Conservation (phyloP, 2,329 filamentous ascomycete species). For the Aspergillus arachidicola region DNA sequence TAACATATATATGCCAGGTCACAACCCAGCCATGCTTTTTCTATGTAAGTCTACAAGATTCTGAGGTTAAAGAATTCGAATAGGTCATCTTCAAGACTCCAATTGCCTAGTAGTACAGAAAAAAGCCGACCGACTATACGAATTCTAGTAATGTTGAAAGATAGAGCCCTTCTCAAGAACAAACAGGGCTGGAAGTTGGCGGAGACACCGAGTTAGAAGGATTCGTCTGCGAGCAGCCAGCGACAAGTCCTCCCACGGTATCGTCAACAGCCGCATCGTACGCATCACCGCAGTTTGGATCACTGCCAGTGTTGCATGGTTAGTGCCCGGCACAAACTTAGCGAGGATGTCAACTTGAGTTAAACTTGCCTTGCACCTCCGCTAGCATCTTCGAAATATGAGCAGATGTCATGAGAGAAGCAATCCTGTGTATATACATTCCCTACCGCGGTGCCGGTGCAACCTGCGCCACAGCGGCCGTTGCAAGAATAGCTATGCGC, state of each 20-base stretch:
- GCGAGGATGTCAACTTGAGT: background rate
- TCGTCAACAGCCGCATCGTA: background rate
- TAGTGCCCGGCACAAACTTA: background rate
- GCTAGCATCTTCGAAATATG: slow-evolving; percentile 20
- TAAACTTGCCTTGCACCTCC: slow-evolving; percentile 14
- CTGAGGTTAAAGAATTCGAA: background rate
- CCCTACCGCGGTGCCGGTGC: slow-evolving; percentile 15
- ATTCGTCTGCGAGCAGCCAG: background rate
- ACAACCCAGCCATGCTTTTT: no score
- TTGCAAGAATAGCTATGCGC: slow-evolving; percentile 21
- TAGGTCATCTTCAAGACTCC: background rate
- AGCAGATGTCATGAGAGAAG: slow-evolving; percentile 25
- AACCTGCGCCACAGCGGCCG: slow-evolving; percentile 22
- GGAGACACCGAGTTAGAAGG: background rate
- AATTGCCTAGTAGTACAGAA: background rate
- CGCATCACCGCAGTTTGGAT: background rate
- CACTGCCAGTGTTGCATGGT: background rate
- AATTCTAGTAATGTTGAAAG: background rate
- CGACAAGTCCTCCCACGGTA: background rate
- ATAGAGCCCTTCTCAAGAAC: background rate
- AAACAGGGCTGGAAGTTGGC: background rate
- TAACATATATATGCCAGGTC: no score
- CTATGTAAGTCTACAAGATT: no score
- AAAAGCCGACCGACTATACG: no score
- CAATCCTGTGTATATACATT: slow-evolving; percentile 24